Base-by-base conservation (phyloP, 345 rosid genomes). In the Moricandia arvensis region DNA sequence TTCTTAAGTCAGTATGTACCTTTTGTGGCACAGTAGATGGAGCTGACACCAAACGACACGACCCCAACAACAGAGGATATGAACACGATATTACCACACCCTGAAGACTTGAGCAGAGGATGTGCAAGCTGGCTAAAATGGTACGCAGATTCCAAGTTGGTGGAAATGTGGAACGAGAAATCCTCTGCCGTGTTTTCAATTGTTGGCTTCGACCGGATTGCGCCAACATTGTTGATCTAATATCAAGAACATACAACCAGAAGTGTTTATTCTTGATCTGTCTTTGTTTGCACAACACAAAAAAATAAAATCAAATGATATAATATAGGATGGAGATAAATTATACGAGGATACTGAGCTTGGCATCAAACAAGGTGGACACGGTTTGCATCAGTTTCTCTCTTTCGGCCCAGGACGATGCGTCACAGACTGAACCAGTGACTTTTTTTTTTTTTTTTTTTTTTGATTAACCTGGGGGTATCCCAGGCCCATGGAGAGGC, bases 351-450 rank as follows among this genome's bases (percentile, higher is more conserved):
- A 64, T 64, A 43, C 26, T 12, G 10, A 45, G 53, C 17, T 45
- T 45, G 53, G 53, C 53, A 45, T 45, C 17, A n/a, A n/a, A 45
- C 53, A 45, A 64, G n/a, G 53, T n/a, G 54, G 53, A 45, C 17
- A 45, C 49, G 13, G 53, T 45, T n/a, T 45, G 17, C 53, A 45
- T 45, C 53, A 45, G 26, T 13, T 43, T 66, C 59, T 66, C 57
- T 43, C 70, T 13, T 5, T 47, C 70, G 7, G 57, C 13, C 57
- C 58, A 11, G 7, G 57, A 43, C 38, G 70, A 66, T 49, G 34
- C 34, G 4, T 66, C 70, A 43, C 70, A 66, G 21, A 45, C 70
- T 15, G 51, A 45, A 45, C 51, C 51, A 45, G 51, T 45, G 51
- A 45, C 51, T 45, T 45, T n/a, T n/a, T n/a, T n/a, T n/a, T n/a